These are phyloP conservation scores for Chrysoporthe deuterocubensis DNA, from an alignment of 2,329 filamentous ascomycete species.

Conservation along the genomic window DNA sequence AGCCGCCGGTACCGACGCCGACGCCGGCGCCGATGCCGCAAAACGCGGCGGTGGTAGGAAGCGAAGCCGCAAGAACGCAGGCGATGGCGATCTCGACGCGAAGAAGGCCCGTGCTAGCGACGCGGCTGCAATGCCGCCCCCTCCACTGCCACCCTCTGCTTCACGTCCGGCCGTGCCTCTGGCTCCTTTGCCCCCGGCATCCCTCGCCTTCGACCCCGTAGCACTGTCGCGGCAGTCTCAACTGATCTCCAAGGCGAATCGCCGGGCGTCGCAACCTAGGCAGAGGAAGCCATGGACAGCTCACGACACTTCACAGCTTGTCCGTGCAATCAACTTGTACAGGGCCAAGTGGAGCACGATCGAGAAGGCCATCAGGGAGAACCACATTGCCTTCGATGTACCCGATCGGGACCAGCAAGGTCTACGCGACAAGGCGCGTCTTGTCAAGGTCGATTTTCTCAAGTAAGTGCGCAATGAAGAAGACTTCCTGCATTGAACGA, in stretches of 20 bases:
- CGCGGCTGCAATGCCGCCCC: slow-evolving; percentile 21
- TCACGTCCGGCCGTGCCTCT: slow-evolving; percentile 2
- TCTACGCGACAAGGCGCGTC: slow-evolving; percentile 61
- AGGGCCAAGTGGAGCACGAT: slow-evolving; percentile 47
- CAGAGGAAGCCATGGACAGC: slow-evolving; percentile 46
- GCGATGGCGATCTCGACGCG: slow-evolving; percentile 10
- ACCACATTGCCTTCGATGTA: slow-evolving; percentile 43
- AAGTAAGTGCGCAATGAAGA: slow-evolving; percentile 37
- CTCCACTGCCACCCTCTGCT: background rate
- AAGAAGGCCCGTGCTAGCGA: slow-evolving; percentile 25
- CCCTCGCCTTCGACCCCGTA: slow-evolving; percentile 32
- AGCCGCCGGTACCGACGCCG: slow-evolving; percentile 8
- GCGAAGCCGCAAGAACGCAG: slow-evolving; percentile 23
- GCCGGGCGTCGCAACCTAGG: slow-evolving; percentile 40
- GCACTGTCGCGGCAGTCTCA: slow-evolving; percentile 33
- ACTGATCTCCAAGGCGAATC: slow-evolving; percentile 36
- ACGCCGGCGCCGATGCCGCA: slow-evolving; percentile 10
- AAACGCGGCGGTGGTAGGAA: slow-evolving; percentile 17
- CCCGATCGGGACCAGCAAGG: slow-evolving; percentile 56
- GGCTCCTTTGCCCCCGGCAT: slow-evolving; percentile 3
- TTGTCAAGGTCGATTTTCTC: slow-evolving; percentile 58
- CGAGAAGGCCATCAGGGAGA: slow-evolving; percentile 36
- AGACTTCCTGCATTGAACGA: background rate
- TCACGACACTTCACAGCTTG: slow-evolving; percentile 46
- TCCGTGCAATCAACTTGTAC: slow-evolving; percentile 45